phyloP scores from a whole-genome alignment of 139 green algal species.

The Spirogloea muscicola region DNA sequence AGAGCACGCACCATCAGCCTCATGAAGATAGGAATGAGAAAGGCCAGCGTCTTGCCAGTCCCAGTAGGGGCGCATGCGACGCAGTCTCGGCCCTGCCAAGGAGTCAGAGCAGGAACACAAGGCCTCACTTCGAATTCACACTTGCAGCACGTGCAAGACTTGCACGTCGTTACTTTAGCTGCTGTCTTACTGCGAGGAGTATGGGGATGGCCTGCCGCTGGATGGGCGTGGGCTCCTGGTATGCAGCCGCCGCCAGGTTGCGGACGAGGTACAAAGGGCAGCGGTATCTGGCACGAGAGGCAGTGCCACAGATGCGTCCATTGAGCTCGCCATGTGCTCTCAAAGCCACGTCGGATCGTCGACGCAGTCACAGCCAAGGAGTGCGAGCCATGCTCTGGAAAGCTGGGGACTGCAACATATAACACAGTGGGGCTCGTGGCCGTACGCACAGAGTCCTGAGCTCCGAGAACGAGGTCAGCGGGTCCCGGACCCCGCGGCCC shows the following conservation, averaged over 20 bases:
- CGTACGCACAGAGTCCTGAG: too few species aligned
- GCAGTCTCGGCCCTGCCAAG: conserved; percentile 25
- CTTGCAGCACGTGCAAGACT: background rate
- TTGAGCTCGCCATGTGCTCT: too few species aligned
- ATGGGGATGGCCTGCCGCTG: conserved; percentile 84
- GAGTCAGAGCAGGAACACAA: background rate
- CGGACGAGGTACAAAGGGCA: conserved; percentile 36
- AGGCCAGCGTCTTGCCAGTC: conserved; percentile 79
- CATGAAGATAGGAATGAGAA: conserved; percentile 71
- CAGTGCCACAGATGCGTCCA: too few species aligned
- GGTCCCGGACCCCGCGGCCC: conserved; percentile 33
- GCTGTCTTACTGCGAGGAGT: conserved; percentile 54
- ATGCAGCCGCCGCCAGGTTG: conserved; percentile 51
- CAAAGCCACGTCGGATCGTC: too few species aligned
- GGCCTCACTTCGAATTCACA: background rate
- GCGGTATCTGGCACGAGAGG: too few species aligned
- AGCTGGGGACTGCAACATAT: too few species aligned
- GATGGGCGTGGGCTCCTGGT: conserved; percentile 75
- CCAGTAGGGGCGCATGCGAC: conserved; percentile 74
- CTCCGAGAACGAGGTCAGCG: conserved; percentile 47
- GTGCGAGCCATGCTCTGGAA: too few species aligned
- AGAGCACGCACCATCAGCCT: conserved; percentile 1
- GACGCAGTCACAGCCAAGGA: too few species aligned
- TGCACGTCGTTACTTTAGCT: too few species aligned
- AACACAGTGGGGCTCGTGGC: too few species aligned